phyloP scores from a whole-genome alignment of 352 stramenopile genomes.

The Thalassiosira hispida region DNA sequence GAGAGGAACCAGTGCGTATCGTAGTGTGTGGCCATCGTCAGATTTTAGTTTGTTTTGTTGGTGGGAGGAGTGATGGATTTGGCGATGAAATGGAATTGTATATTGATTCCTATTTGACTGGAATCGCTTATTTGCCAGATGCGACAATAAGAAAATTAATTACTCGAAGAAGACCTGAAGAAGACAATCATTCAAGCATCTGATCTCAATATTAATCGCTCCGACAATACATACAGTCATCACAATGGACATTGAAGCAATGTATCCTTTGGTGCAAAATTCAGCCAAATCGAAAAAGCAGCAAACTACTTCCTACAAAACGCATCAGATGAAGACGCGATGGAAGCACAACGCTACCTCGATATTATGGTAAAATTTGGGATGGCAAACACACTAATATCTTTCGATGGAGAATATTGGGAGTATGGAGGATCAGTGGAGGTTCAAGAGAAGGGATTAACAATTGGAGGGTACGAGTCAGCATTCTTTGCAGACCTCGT shows the following conservation, averaged over 20 bases:
- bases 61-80: too few relatives aligned
- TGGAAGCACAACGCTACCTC: background rate
- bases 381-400: slow-evolving; percentile 22
- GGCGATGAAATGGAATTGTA: too few relatives aligned
- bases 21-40: too few relatives aligned
- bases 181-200: too few relatives aligned
- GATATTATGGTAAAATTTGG: slow-evolving; percentile 21
- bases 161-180: too few relatives aligned
- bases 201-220: too few relatives aligned
- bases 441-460: slow-evolving; percentile 27
- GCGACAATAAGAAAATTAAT: too few relatives aligned
- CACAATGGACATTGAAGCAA: background rate
- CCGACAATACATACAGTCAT: too few relatives aligned
- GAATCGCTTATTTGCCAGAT: too few relatives aligned
- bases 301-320: background rate
- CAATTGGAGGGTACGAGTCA: slow-evolving; percentile 37
- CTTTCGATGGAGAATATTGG: slow-evolving; percentile 3
- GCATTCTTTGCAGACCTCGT: slow-evolving; percentile 33
- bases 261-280: background rate
- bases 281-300: background rate
- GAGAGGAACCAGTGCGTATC: too few relatives aligned
- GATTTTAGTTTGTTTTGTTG: too few relatives aligned
- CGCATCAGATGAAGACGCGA: background rate
- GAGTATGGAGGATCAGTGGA: slow-evolving; percentile 22
- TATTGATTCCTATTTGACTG: too few relatives aligned